Conservation (phyloP, 2,329 filamentous ascomycete genomes). For the Hymenoscyphus albidus region DNA sequence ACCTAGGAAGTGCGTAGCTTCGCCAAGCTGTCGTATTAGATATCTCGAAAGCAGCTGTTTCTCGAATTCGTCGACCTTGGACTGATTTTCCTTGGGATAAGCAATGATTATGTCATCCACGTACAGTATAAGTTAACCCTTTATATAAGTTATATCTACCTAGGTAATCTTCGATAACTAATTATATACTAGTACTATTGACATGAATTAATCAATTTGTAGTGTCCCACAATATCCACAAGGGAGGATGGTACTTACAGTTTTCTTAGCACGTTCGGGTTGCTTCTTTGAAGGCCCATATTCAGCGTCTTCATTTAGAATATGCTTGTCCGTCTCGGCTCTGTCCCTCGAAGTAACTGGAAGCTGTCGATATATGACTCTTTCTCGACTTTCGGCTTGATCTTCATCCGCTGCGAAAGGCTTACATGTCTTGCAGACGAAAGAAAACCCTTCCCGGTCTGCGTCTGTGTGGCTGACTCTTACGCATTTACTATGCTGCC, state of each 20-base stretch:
- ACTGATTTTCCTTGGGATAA: too few species aligned
- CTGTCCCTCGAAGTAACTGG: neutral
- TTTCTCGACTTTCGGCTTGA: constrained; percentile 53
- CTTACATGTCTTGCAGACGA: constrained; percentile 76
- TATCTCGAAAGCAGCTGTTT: too few species aligned
- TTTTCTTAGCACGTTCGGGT: neutral
- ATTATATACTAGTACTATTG: too few species aligned
- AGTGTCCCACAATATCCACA: neutral
- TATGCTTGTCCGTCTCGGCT: neutral
- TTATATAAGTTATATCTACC: too few species aligned
- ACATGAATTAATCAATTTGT: neutral
- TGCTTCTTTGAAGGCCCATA: neutral
- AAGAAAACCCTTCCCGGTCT: constrained; percentile 81
- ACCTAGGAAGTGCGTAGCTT: too few species aligned
- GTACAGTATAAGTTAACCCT: too few species aligned
- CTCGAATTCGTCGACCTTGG: too few species aligned
- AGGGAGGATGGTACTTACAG: neutral
- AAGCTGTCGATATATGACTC: neutral
- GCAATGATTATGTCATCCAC: too few species aligned
- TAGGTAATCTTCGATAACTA: too few species aligned
- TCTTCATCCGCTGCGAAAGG: constrained; percentile 62
- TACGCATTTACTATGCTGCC: constrained; percentile 94
- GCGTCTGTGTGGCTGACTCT: constrained; percentile 74
- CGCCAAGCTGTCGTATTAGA: too few species aligned
- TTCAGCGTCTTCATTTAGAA: neutral